phyloP scores from a whole-genome alignment of 306 rosid genomes.

The Quercus suber region DNA sequence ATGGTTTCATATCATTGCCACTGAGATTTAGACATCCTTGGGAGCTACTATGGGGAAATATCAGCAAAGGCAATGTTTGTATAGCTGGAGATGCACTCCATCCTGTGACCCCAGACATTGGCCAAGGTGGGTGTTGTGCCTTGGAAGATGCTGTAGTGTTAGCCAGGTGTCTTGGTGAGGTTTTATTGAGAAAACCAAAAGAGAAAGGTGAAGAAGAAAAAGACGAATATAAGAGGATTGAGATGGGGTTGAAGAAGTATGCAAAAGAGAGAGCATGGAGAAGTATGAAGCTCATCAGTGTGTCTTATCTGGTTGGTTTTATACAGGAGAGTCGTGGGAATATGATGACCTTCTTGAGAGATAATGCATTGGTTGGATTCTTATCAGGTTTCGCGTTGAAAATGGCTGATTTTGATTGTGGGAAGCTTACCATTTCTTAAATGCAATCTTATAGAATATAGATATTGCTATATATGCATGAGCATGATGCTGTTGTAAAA shows the following conservation, averaged over 20 bases:
- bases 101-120: constrained; percentile 65
- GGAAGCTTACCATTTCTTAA: neutral
- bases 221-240: constrained; percentile 19
- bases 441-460: neutral
- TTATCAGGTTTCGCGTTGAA: neutral
- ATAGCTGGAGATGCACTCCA: constrained; percentile 73
- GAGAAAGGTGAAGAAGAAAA: neutral
- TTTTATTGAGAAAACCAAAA: neutral
- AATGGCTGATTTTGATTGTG: constrained; percentile 6
- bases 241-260: constrained; percentile 29
- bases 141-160: constrained; percentile 60
- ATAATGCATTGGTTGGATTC: neutral
- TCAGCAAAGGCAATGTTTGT: constrained; percentile 64
- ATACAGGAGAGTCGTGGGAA: neutral
- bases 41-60: constrained; percentile 60
- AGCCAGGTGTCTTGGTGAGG: constrained; percentile 27
- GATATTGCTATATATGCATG: neutral
- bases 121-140: constrained; percentile 65
- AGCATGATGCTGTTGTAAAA: neutral
- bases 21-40: constrained; percentile 57
- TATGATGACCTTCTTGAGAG: neutral
- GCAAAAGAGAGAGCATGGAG: constrained; percentile 22
- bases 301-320: neutral
- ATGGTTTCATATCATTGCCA: constrained; percentile 31
- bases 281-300: neutral